Percentiles rank a stretch among this genome's conserved stretches.
These are phyloP conservation scores for Tulasnella sp. DNA, from an alignment of 768 basidiomycete species.

Conservation along the genomic window DNA sequence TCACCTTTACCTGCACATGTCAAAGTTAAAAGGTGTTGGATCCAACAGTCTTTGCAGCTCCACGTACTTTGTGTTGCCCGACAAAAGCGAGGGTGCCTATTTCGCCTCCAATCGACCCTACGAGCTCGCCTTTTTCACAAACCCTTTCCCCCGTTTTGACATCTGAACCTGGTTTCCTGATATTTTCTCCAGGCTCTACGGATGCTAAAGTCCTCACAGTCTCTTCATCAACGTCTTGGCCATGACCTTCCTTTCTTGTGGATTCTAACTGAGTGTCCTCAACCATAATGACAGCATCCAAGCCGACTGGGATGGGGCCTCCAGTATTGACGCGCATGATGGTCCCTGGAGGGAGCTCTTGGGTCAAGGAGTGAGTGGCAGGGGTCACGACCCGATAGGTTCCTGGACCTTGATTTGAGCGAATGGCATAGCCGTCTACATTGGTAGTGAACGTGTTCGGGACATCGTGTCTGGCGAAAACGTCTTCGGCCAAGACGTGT, in stretches of 20 bases:
- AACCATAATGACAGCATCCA: conserved; percentile 84
- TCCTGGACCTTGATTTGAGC: conserved; percentile 55
- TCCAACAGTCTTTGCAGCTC: not conserved
- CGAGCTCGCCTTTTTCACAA: conserved; percentile 50
- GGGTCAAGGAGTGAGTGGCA: conserved; percentile 32
- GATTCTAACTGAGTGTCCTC: conserved; percentile 79
- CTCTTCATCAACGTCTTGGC: conserved; percentile 53
- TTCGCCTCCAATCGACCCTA: conserved; percentile 67
- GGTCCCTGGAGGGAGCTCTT: conserved; percentile 35
- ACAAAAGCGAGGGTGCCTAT: conserved; percentile 76
- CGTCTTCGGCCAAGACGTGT: conserved; percentile 66
- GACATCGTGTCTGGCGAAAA: conserved; percentile 55
- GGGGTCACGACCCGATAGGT: conserved; percentile 60
- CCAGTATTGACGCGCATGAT: conserved; percentile 82
- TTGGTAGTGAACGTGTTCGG: conserved; percentile 64
- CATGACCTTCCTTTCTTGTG: conserved; percentile 35
- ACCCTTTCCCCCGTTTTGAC: conserved; percentile 59
- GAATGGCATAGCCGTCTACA: conserved; percentile 82
- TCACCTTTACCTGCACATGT: conserved; percentile 51
- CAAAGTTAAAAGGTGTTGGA: not conserved
- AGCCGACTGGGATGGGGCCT: conserved; percentile 63
- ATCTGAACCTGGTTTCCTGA: conserved; percentile 67
- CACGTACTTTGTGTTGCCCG: conserved; percentile 56
- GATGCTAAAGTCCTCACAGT: conserved; percentile 60
- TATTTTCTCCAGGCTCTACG: conserved; percentile 59